Conservation (phyloP, 2,329 filamentous ascomycete genomes). For the Trichophyton schoenleinii region DNA sequence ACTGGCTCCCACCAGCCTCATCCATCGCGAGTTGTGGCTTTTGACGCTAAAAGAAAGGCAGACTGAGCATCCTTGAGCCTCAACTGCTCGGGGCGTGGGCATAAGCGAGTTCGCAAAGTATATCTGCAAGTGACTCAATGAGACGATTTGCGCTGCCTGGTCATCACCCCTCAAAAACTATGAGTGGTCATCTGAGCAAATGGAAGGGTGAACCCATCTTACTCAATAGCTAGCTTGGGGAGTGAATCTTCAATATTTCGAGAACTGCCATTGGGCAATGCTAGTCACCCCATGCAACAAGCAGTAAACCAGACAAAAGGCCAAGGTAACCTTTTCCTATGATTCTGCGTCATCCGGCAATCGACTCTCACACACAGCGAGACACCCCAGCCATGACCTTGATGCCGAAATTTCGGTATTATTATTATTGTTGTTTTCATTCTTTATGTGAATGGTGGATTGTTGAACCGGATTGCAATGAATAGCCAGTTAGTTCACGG, state of each 20-base stretch:
- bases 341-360: background rate
- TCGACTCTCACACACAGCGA: background rate
- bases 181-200: background rate
- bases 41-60: background rate
- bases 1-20: background rate
- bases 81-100: background rate
- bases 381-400: background rate
- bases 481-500: background rate
- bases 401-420: background rate
- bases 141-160: background rate
- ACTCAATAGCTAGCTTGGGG: background rate
- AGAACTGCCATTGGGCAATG: slow-evolving; percentile 5
- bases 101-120: background rate
- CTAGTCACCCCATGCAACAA: background rate
- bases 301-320: background rate
- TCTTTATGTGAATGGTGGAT: background rate
- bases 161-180: background rate
- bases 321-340: background rate
- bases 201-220: background rate
- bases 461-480: background rate
- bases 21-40: slow-evolving; percentile 1
- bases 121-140: background rate
- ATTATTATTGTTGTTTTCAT: background rate
- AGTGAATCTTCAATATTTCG: background rate
- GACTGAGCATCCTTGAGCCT: background rate